A percentile compares a stretch with the other conserved stretches of the same genome.
Evolutionary conservation across 495 filamentous ascomycete species (phyloP).

Genomic region (Penicillium desertorum): DNA sequence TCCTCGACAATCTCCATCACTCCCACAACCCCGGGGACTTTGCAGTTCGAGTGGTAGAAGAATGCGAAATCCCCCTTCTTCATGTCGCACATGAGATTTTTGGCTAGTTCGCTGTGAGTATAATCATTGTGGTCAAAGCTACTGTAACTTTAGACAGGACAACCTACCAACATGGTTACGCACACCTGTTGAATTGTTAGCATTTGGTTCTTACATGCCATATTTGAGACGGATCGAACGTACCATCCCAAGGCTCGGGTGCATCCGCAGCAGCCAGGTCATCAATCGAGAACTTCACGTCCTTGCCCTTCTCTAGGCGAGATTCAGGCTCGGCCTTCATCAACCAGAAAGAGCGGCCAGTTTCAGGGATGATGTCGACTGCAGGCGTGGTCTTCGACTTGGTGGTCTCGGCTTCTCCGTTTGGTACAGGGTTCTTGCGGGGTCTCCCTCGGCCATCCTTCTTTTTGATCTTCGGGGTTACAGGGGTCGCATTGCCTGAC

Average conservation of each 20-base stretch:
- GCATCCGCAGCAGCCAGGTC: conserved; percentile 67
- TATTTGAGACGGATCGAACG: conserved; percentile 6
- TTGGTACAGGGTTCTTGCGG: conserved; percentile 28
- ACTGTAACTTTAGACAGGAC: neutral
- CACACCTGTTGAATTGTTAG: conserved; percentile 47
- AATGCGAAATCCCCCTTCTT: conserved; percentile 88
- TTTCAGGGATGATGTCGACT: conserved; percentile 13
- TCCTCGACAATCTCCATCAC: conserved; percentile 89
- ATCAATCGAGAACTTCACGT: conserved; percentile 94
- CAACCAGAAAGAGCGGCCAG: conserved; percentile 69
- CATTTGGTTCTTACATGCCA: neutral
- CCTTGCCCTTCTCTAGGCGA: conserved; percentile 77
- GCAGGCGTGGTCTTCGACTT: conserved; percentile 20
- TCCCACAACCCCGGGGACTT: conserved; percentile 86
- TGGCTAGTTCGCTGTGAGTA: conserved; percentile 52
- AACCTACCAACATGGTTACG: conserved; percentile 56
- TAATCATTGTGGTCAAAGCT: conserved; percentile 11
- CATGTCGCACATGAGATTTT: conserved; percentile 86
- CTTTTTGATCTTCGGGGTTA: conserved; percentile 15
- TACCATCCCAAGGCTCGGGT: conserved; percentile 90
- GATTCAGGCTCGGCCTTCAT: conserved; percentile 94
- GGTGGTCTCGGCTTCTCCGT: conserved; percentile 12
- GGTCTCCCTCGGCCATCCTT: conserved; percentile 26
- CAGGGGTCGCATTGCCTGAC: neutral
- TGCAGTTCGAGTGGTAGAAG: conserved; percentile 97